phyloP scores from a whole-genome alignment of 2,329 filamentous ascomycete species.

The Pseudocercospora fijiensis region DNA sequence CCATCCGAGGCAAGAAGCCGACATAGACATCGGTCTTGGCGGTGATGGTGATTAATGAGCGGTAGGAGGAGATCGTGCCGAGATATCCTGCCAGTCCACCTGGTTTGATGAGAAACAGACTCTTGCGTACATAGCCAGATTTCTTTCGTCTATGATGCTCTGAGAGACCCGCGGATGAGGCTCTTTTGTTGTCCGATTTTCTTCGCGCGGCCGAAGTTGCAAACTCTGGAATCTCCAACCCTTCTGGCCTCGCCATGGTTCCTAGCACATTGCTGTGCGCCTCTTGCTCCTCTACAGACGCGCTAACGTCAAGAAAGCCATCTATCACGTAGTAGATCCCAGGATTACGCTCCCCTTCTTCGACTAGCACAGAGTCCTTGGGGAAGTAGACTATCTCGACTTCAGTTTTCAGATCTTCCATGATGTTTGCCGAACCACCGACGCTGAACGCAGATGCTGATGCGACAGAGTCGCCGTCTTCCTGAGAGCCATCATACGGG shows the following conservation, averaged over 20 bases:
- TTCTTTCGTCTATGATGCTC: constrained; percentile 43
- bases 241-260: constrained; percentile 39
- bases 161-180: constrained; percentile 25
- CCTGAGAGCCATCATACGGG: constrained; percentile 72
- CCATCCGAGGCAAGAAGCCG: constrained; percentile 81
- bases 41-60: constrained; percentile 93
- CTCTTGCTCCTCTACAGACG: constrained; percentile 70
- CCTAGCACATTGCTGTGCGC: constrained; percentile 46
- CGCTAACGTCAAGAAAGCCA: constrained; percentile 90
- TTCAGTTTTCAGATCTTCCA: constrained; percentile 84
- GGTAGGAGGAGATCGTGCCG: constrained; percentile 88
- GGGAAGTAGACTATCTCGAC: constrained; percentile 98
- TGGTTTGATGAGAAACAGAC: constrained; percentile 87
- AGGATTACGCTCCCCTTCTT: constrained; percentile 95
- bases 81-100: constrained; percentile 93
- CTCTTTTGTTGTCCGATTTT: constrained; percentile 22
- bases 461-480: constrained; percentile 81
- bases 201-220: constrained; percentile 18
- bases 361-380: constrained; percentile 88
- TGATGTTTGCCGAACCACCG: constrained; percentile 61
- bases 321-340: constrained; percentile 97
- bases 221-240: constrained; percentile 39
- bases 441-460: constrained; percentile 50
- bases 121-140: constrained; percentile 54
- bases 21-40: constrained; percentile 99